phyloP scores from a whole-genome alignment of 371 early-diverging fungal genomes.

The Entomophthora muscae region DNA sequence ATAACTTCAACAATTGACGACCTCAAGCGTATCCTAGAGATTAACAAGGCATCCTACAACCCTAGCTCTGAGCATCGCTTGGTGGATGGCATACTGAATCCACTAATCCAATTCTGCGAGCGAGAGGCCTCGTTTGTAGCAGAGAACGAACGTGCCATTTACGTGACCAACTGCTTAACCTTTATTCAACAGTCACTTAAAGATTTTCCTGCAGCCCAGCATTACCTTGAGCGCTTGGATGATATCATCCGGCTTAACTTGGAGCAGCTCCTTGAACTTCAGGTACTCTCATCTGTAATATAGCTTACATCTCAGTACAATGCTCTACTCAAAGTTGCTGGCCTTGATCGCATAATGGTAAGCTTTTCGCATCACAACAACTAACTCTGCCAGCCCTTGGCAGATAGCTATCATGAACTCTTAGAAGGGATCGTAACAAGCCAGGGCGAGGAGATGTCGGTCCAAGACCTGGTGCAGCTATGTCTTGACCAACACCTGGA shows the following conservation, averaged over 20 bases:
- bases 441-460: neutral
- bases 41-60: neutral
- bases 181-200: neutral
- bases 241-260: neutral
- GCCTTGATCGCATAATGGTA: neutral
- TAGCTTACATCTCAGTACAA: neutral
- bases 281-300: neutral
- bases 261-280: neutral
- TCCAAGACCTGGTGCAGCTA: neutral
- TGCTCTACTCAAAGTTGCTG: neutral
- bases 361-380: no score
- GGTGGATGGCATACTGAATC: neutral
- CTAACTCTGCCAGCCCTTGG: neutral
- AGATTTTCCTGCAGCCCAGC: neutral
- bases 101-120: slow-evolving; percentile 4
- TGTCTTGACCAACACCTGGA: neutral
- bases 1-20: neutral
- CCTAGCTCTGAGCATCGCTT: neutral
- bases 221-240: neutral
- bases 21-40: neutral
- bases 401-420: neutral
- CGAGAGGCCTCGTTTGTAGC: neutral
- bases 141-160: neutral
- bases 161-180: neutral
- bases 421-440: neutral